Percentiles rank a stretch among this genome's conserved stretches.
Conservation (phyloP, 768 basidiomycete genomes). For the Leccinum imitatum region DNA sequence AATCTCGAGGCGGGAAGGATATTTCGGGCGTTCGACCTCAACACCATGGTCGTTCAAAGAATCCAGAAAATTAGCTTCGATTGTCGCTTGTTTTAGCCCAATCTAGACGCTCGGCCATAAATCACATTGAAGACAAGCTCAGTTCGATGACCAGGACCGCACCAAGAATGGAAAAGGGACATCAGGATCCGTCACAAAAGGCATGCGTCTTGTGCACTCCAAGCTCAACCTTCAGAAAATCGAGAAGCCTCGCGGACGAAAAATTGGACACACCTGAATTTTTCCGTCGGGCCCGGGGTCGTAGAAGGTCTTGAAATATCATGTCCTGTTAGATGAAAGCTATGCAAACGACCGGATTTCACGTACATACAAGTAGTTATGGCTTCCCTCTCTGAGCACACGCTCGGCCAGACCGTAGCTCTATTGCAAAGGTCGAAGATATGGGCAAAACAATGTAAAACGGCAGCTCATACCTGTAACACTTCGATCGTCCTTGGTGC, state of each 20-base stretch:
- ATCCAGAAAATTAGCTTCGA: constrained; percentile 1
- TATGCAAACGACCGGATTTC: background rate
- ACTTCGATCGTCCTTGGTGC: background rate
- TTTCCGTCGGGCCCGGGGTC: background rate
- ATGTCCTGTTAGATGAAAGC: background rate
- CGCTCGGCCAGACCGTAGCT: background rate
- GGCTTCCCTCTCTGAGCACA: background rate
- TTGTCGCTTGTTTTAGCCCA: background rate
- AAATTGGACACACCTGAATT: background rate
- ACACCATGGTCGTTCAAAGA: background rate
- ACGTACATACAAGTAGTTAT: background rate
- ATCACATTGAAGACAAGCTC: background rate
- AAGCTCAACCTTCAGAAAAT: background rate
- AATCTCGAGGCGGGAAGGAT: background rate
- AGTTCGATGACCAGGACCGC: background rate
- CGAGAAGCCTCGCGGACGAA: background rate
- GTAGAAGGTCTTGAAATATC: background rate
- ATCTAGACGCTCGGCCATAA: background rate
- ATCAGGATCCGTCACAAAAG: background rate
- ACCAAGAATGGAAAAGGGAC: background rate
- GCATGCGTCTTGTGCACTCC: background rate
- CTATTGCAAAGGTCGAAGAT: background rate
- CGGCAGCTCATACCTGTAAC: background rate
- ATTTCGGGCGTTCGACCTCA: background rate
- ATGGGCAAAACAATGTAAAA: background rate